Evolutionary conservation across 116 monocot genomes (phyloP).

Genomic region (Trichopus zeylanicus): DNA sequence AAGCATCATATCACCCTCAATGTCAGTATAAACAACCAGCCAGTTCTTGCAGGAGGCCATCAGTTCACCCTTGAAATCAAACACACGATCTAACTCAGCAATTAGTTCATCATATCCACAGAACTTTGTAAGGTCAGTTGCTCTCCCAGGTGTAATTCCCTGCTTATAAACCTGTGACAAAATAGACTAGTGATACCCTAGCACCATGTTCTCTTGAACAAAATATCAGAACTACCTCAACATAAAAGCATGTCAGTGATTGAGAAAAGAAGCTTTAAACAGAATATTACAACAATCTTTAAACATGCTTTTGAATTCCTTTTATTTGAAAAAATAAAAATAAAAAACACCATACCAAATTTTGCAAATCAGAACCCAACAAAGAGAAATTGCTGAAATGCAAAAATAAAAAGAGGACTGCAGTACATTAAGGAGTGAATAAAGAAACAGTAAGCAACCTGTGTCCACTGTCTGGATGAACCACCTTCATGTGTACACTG

Average conservation of each 20-base stretch:
- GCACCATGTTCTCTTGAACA: too few species aligned
- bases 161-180: constrained; percentile 16
- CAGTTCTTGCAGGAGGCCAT: constrained; percentile 8
- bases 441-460: constrained; percentile 20
- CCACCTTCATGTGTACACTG: constrained; percentile 19
- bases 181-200: background rate
- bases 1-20: constrained; percentile 25
- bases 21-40: constrained; percentile 14
- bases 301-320: too few species aligned
- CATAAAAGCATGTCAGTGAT: too few species aligned
- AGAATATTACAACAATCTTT: too few species aligned
- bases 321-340: too few species aligned
- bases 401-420: background rate
- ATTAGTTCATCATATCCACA: constrained; percentile 15
- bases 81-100: constrained; percentile 15
- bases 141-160: constrained; percentile 17
- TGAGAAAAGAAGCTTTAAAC: too few species aligned
- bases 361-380: too few species aligned
- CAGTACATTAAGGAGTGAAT: background rate
- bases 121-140: constrained; percentile 15
- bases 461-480: constrained; percentile 52
- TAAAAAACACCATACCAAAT: too few species aligned
- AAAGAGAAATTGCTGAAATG: too few species aligned
- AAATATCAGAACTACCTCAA: too few species aligned
- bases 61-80: constrained; percentile 13